Evolutionary conservation across 148 eudicot genomes (phyloP).

Genomic region (Selenicereus undatus): DNA sequence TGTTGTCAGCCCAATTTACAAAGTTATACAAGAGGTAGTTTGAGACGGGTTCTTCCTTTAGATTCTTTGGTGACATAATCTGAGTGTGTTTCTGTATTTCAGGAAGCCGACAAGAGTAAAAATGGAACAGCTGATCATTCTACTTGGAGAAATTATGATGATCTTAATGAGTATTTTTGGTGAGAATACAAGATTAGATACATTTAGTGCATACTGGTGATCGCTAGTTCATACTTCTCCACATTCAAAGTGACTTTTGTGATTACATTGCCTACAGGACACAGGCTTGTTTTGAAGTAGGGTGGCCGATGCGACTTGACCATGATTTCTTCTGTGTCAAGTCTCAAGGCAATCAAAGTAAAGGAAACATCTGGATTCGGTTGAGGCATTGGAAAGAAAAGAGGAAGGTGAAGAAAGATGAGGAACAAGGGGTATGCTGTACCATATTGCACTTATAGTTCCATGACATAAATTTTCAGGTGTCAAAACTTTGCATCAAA

Average conservation of each 20-base stretch:
- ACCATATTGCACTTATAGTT: constrained; percentile 7
- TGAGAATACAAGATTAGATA: constrained; percentile 23
- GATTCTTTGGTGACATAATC: constrained; percentile 13
- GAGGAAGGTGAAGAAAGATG: constrained; percentile 41
- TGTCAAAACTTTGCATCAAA: neutral
- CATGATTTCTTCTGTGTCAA: constrained; percentile 70
- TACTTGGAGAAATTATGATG: constrained; percentile 97
- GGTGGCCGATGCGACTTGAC: constrained; percentile 83
- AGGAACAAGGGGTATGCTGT: constrained; percentile 61
- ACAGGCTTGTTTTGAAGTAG: constrained; percentile 74
- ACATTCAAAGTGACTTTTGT: constrained; percentile 10
- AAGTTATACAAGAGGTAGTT: constrained; percentile 63
- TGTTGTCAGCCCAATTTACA: constrained; percentile 65
- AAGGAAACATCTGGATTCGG: constrained; percentile 31
- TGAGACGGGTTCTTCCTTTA: constrained; percentile 5
- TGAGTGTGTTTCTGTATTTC: constrained; percentile 30
- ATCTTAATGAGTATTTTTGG: constrained; percentile 95
- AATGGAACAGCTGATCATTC: constrained; percentile 86
- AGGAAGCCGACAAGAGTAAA: constrained; percentile 82
- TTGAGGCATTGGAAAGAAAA: constrained; percentile 30
- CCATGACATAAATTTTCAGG: neutral
- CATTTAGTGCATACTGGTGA: neutral
- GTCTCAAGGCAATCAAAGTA: constrained; percentile 18
- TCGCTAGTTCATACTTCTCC: constrained; percentile 1
- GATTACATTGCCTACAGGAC: constrained; percentile 52